Evolutionary conservation across 768 basidiomycete genomes (phyloP).

Genomic region (Kwoniella dendrophila): DNA sequence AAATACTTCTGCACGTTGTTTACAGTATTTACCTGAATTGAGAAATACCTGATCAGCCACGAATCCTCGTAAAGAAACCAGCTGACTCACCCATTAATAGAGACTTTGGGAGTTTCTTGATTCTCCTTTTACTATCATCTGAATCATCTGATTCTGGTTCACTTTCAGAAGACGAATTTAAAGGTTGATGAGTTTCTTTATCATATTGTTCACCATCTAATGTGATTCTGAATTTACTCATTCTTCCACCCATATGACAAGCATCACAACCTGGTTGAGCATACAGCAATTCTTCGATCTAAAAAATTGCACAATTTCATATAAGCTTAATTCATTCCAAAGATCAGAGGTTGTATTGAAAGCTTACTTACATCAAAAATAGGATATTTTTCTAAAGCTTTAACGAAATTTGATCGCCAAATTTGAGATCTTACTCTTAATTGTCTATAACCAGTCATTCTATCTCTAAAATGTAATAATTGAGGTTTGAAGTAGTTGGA

Average conservation of each 20-base stretch:
- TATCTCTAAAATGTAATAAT: slow-evolving; percentile 35
- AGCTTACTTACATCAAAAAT: slow-evolving; percentile 61
- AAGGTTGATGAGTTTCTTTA: slow-evolving; percentile 64
- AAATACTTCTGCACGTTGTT: slow-evolving; percentile 39
- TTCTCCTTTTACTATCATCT: neutral
- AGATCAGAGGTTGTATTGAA: neutral
- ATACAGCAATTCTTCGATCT: slow-evolving; percentile 60
- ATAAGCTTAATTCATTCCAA: neutral
- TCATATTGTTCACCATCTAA: slow-evolving; percentile 74
- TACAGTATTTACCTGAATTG: slow-evolving; percentile 41
- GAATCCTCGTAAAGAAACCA: neutral
- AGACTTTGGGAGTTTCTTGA: slow-evolving; percentile 14
- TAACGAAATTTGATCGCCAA: slow-evolving; percentile 74
- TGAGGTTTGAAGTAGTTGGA: slow-evolving; percentile 45
- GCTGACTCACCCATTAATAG: slow-evolving; percentile 37
- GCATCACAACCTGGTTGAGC: slow-evolving; percentile 74
- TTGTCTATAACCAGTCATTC: slow-evolving; percentile 70
- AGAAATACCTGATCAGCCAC: neutral
- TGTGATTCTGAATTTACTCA: slow-evolving; percentile 67
- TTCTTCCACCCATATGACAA: slow-evolving; percentile 72
- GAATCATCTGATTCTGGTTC: slow-evolving; percentile 56
- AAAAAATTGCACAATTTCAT: neutral
- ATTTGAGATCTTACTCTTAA: slow-evolving; percentile 81
- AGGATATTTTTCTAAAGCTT: slow-evolving; percentile 68
- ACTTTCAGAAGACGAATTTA: slow-evolving; percentile 55